Evolutionary conservation across 208 protist genomes (phyloP).

Genomic region (Phytomonas francai): DNA sequence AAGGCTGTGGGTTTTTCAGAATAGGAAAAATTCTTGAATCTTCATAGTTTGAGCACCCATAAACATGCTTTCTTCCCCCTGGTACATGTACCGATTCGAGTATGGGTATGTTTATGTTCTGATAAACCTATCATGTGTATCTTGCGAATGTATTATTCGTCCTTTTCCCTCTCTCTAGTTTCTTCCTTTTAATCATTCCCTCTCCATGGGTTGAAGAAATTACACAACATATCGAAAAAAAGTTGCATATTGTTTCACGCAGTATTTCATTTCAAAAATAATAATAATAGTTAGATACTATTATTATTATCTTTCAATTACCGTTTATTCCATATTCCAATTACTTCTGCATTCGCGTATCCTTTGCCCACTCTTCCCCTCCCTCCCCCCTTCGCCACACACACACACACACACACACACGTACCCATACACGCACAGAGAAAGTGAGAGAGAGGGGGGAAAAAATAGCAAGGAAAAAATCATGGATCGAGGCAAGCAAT

Average conservation of each 20-base stretch:
- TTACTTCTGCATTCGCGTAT: constrained; percentile 7
- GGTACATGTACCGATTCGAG: no score
- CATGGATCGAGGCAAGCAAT: no score
- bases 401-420: background rate
- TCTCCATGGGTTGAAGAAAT: no score
- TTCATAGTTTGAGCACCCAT: no score
- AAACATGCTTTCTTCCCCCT: no score
- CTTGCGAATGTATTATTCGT: constrained; percentile 2
- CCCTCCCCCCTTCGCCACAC: constrained; percentile 6
- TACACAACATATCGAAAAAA: no score
- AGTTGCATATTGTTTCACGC: no score
- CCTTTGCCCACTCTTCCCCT: constrained; percentile 12
- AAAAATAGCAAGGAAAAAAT: background rate
- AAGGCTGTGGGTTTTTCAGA: no score
- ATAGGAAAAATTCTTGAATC: no score
- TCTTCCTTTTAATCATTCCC: constrained; percentile 8
- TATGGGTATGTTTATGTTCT: no score
- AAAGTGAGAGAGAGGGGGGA: background rate
- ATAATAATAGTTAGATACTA: no score
- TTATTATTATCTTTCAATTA: constrained; percentile 10
- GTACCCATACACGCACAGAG: constrained; percentile 7
- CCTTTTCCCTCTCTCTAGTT: constrained; percentile 10
- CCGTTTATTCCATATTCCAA: constrained; percentile 6
- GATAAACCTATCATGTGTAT: background rate
- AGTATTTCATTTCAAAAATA: no score